Conservation (phyloP, 176 grass and related monocot species). For the Coix lacrymajobi region DNA sequence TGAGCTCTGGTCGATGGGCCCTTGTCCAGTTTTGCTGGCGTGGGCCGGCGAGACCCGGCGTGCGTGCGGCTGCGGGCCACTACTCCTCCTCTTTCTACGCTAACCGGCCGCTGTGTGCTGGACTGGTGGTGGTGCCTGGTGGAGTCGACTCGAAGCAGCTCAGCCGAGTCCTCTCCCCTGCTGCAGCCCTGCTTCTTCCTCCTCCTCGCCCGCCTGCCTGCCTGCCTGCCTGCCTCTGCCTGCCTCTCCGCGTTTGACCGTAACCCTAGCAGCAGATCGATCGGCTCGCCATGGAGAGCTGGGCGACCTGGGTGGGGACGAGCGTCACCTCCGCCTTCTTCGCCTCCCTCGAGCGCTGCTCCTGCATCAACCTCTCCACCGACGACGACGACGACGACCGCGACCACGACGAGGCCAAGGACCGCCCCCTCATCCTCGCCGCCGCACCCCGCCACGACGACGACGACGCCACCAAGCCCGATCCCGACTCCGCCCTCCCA, state of each 20-base stretch:
- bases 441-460: slow-evolving; percentile 4
- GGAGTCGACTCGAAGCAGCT: no score
- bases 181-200: neutral
- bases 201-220: neutral
- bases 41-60: no score
- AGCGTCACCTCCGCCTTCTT: slow-evolving; percentile 81
- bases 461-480: neutral
- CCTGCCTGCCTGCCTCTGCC: no score
- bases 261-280: slow-evolving; percentile 23
- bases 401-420: slow-evolving; percentile 46
- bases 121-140: no score
- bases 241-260: no score
- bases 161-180: no score
- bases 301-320: slow-evolving; percentile 47
- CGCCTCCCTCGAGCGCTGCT: slow-evolving; percentile 83
- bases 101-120: no score
- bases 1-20: no score
- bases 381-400: slow-evolving; percentile 40
- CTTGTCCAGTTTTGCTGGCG: no score
- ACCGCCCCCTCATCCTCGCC: slow-evolving; percentile 50
- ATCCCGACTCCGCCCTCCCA: neutral
- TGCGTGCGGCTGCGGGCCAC: no score
- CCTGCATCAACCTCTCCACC: slow-evolving; percentile 83
- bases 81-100: no score
- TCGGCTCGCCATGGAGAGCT: slow-evolving; percentile 41